Evolutionary conservation across 306 rosid species (phyloP).

Genomic region (Abrus pulchellus): DNA sequence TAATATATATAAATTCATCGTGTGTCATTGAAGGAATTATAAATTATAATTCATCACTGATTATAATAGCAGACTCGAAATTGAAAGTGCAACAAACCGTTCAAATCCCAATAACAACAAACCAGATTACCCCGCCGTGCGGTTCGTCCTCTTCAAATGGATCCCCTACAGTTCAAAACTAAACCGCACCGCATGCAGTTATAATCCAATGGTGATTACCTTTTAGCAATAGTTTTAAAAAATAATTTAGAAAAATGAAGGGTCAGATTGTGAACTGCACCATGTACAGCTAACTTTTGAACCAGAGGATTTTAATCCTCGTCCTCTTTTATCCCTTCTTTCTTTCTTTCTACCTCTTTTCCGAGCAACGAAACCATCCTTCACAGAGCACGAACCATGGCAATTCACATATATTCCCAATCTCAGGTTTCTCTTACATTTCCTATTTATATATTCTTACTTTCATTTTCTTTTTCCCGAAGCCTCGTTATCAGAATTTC

Average conservation of each 20-base stretch:
- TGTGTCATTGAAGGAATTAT: no score
- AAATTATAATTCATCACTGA: no score
- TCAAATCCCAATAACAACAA: neutral
- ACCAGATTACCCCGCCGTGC: neutral
- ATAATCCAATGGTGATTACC: no score
- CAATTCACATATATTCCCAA: neutral
- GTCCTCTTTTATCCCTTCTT: neutral
- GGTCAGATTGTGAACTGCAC: no score
- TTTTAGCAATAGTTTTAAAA: no score
- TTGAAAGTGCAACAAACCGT: neutral
- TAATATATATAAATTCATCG: no score
- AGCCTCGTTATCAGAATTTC: neutral
- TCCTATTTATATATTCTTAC: neutral
- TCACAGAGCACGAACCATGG: slow-evolving; percentile 16
- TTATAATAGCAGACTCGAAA: neutral
- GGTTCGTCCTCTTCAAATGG: neutral
- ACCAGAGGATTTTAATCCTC: no score
- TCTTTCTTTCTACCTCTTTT: slow-evolving; percentile 12
- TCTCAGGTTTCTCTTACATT: slow-evolving; percentile 24
- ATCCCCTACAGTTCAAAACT: no score
- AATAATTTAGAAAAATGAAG: no score
- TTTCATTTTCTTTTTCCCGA: neutral
- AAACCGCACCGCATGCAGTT: no score
- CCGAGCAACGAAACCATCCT: neutral
- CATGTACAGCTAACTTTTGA: no score